Evolutionary conservation across 2,329 filamentous ascomycete species (phyloP).

Genomic region (Mariannaea elegans): DNA sequence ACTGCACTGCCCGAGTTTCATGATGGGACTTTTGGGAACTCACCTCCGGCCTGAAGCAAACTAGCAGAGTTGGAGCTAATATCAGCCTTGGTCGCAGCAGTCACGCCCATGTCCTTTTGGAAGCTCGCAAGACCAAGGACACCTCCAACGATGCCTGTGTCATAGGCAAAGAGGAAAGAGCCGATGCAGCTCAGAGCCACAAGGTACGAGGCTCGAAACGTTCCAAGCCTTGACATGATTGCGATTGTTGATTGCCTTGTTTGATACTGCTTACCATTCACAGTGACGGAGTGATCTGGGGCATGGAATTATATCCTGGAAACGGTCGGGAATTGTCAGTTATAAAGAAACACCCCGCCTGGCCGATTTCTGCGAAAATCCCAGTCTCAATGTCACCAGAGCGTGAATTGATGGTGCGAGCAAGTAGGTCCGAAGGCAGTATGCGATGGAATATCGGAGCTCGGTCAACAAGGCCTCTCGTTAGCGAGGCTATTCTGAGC

Average conservation of each 20-base stretch:
- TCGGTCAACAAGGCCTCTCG: slow-evolving; percentile 30
- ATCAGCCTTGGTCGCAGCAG: slow-evolving; percentile 39
- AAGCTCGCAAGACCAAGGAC: slow-evolving; percentile 51
- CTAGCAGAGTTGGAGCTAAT: slow-evolving; percentile 52
- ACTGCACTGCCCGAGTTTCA: neutral
- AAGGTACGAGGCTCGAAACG: slow-evolving; percentile 49
- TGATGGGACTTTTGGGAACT: neutral
- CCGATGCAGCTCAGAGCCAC: slow-evolving; percentile 49
- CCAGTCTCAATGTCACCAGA: slow-evolving; percentile 18
- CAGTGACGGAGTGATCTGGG: neutral
- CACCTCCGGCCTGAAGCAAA: slow-evolving; percentile 53
- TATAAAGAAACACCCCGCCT: slow-evolving; percentile 15
- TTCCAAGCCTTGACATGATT: slow-evolving; percentile 42
- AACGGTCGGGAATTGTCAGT: slow-evolving; percentile 15
- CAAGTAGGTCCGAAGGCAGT: neutral
- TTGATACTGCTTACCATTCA: neutral
- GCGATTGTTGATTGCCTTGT: neutral
- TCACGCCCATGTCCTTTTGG: slow-evolving; percentile 49
- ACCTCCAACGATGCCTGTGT: slow-evolving; percentile 54
- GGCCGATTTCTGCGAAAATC: neutral
- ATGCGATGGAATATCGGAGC: slow-evolving; percentile 22
- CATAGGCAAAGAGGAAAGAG: slow-evolving; percentile 53
- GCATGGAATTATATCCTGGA: neutral
- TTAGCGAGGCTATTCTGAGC: slow-evolving; percentile 18
- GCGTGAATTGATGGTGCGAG: slow-evolving; percentile 20